Evolutionary conservation across 768 basidiomycete genomes (phyloP).

Genomic region (Piloderma croceum): DNA sequence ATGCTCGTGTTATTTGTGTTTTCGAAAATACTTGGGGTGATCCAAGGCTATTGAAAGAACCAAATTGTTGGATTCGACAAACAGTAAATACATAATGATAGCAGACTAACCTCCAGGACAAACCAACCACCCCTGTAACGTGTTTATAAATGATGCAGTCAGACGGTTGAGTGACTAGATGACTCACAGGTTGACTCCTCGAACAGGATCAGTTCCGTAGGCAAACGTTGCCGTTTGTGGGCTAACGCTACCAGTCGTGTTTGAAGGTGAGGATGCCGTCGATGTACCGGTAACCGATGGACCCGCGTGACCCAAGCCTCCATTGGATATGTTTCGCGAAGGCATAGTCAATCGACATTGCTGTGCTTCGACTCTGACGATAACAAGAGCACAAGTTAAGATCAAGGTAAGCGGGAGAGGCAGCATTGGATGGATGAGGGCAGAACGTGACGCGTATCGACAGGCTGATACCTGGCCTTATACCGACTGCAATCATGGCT

Average conservation of each 20-base stretch:
- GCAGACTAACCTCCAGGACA: conserved; percentile 44
- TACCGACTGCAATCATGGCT: too few relatives aligned
- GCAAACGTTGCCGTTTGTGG: conserved; percentile 31
- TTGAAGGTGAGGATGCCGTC: conserved; percentile 6
- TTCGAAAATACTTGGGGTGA: conserved; percentile 69
- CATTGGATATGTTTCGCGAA: too few relatives aligned
- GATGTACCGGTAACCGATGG: conserved; percentile 3
- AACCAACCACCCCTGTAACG: conserved; percentile 54
- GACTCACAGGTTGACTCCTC: conserved; percentile 60
- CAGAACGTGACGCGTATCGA: neutral
- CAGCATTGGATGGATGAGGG: neutral
- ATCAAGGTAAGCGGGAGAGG: neutral
- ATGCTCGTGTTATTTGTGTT: conserved; percentile 50
- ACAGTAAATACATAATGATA: neutral
- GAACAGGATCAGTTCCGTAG: conserved; percentile 40
- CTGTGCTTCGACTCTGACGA: conserved; percentile 10
- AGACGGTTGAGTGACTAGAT: conserved; percentile 1
- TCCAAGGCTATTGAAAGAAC: conserved; percentile 54
- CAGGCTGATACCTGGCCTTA: too few relatives aligned
- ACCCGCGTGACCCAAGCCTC: too few relatives aligned
- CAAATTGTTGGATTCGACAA: neutral
- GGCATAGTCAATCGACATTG: conserved; percentile 19
- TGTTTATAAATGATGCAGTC: neutral
- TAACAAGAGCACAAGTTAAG: neutral
- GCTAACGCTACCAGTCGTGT: conserved; percentile 8